Evolutionary conservation across 2,329 filamentous ascomycete genomes (phyloP), one percentile per base, ranked within the genome.

Genomic region (Epichloe glyceriae): DNA sequence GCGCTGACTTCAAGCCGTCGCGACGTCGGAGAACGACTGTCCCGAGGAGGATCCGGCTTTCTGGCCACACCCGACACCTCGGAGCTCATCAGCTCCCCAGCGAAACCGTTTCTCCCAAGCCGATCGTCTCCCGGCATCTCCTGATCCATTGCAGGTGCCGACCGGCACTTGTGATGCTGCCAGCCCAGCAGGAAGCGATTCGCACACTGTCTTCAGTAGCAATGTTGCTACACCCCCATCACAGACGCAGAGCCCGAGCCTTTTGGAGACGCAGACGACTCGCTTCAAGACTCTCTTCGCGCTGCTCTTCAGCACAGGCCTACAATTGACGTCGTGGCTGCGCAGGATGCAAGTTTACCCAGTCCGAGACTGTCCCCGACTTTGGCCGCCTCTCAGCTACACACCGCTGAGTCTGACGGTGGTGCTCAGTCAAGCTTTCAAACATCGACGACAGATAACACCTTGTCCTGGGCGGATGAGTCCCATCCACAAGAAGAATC

Each of bases 281-380:
- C 72, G 12, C 65, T 78, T 15, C 70, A 72, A 50, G 68, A 67
- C 60, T 70, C 68, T 20, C 62, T 73, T 52, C 68, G 72, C 37
- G 70, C 70, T 57, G 70, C 70, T 56, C 68, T 73, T 49, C 75
- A 70, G 54, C 70, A 71, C 44, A 66, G 75, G 33, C 73, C 78
- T 22, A 70, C 70, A 46, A 74, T 90, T 47, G 83, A 89, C 60
- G 85, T 82, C 45, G 76, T 84, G 50, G 80, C 82, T 51, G 82
- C 84, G 39, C 86, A 93, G 64, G 91, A 96, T 71, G 88, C 88
- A 56, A 96, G 88, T 67, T 74, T 98, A 54, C 93, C 93, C 49
- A 98, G 93, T 65, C 93, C 93, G 35, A 90, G 93, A 61, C 71
- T 98, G 51, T 98, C 93, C 26, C 93, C 93, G 4, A 94, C 91